Conservation (phyloP, 805 yeast species). For the Peterozyma xylosa region DNA sequence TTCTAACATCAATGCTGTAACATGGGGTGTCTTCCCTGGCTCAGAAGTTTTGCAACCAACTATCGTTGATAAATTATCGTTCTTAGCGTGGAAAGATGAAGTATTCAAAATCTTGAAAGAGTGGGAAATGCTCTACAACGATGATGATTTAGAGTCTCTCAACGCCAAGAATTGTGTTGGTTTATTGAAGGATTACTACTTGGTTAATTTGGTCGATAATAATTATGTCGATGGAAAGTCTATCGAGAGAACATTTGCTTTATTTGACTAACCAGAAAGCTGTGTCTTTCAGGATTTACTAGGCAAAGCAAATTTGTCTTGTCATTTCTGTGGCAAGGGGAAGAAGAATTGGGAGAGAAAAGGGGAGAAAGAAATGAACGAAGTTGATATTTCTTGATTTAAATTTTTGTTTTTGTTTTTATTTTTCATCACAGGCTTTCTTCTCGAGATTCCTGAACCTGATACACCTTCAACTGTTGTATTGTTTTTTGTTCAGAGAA, state of each 20-base stretch:
- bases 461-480: too few species aligned
- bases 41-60: constrained; percentile 93
- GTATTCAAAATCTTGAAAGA: constrained; percentile 76
- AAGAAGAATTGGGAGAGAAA: too few species aligned
- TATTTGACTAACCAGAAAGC: constrained; percentile 27
- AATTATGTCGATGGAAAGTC: constrained; percentile 45
- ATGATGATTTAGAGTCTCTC: constrained; percentile 19
- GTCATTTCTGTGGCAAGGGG: too few species aligned
- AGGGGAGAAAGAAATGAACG: too few species aligned
- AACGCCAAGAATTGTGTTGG: constrained; percentile 34
- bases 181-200: constrained; percentile 48
- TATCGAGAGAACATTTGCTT: constrained; percentile 47
- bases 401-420: too few species aligned
- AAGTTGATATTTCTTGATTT: too few species aligned
- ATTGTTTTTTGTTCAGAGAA: too few species aligned
- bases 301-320: too few species aligned
- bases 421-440: too few species aligned
- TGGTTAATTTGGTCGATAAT: constrained; percentile 88
- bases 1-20: constrained; percentile 86
- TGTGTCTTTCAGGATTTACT: too few species aligned
- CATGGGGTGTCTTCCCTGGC: constrained; percentile 98
- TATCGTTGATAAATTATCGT: constrained; percentile 85
- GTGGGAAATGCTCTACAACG: constrained; percentile 57
- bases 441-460: too few species aligned
- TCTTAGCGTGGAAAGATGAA: constrained; percentile 96